Conservation (phyloP, 306 rosid genomes). For the Corylus heterophylla region DNA sequence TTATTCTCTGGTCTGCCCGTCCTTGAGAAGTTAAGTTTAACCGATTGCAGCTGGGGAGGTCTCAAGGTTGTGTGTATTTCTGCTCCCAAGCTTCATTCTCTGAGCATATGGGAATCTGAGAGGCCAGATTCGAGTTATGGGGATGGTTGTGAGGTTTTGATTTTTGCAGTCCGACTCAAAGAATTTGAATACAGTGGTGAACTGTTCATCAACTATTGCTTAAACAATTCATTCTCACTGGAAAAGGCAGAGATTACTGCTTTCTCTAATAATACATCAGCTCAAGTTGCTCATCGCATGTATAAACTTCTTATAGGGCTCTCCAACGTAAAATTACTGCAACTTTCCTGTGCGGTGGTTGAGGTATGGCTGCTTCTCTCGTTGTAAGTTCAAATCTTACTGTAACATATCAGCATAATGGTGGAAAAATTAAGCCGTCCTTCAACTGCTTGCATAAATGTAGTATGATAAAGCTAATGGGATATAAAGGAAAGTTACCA, state of each 20-base stretch:
- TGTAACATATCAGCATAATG: too few species aligned
- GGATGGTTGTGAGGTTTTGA: background rate
- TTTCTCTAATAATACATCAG: too few species aligned
- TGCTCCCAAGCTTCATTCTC: background rate
- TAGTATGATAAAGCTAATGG: too few species aligned
- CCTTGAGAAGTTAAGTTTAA: background rate
- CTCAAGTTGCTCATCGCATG: too few species aligned
- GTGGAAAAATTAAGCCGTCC: too few species aligned
- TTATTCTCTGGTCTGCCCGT: background rate
- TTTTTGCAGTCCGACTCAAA: background rate
- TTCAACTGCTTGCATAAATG: too few species aligned
- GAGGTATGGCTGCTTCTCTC: too few species aligned
- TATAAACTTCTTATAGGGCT: too few species aligned
- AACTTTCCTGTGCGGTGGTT: too few species aligned
- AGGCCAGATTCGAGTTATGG: background rate
- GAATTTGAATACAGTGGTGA: background rate
- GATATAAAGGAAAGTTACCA: too few species aligned
- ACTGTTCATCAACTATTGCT: background rate
- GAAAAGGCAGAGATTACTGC: background rate
- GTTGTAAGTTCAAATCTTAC: too few species aligned
- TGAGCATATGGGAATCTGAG: background rate
- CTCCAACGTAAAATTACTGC: too few species aligned
- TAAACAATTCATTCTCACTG: background rate
- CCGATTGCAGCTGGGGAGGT: background rate
- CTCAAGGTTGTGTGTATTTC: background rate